Base-by-base conservation (phyloP, 805 yeast species). In the Tetrapisispora taiwanensis region DNA sequence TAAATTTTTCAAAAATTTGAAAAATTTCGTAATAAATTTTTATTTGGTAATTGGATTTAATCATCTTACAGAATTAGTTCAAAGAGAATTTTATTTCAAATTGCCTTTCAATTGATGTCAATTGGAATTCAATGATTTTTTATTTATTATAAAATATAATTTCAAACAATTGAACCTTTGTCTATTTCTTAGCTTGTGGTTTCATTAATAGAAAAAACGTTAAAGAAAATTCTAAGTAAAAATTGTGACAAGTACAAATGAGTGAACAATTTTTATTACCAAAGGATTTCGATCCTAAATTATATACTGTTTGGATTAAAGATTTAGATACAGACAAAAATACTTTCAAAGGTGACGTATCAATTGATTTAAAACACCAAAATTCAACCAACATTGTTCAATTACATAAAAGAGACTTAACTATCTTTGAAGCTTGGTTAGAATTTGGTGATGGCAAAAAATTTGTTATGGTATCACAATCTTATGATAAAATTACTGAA, bases 351-450 rank as follows among this genome's bases (percentile, higher is more conserved):
- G 46, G 46, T 39, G 27, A 30, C 7, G 46, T 44, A 7, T 24
- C 40, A 3, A 44, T 44, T 30, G 20, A 14, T 19, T 30, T 34
- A 8, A 30, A 34, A 7, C 3, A 9, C 26, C 10, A 24, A 3
- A 19, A 26, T 47, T 92, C 85, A 54, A 68, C 69, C 39, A 68
- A 74, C 41, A 81, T 87, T 49, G 73, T 72, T 48, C 96, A 97
- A 36, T 54, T 68, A 33, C 84, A 83, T 64, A 65, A 63, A 43
- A 64, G 66, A 31, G 75, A 73, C 6, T 64, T 65, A 36, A 63
- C 71, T 13, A 74, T 72, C 52, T 53, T 62, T 10, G 63, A 39
- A 9, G 38, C 47, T 9, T 33, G 39, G 15, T 17, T 45, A 33
- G 44, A 38, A 20, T 27, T 33, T 13, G 20, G 18, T 15, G 28